Base-by-base conservation (phyloP, 1,284 basidiomycete species). In the Boletus semigastroideus region DNA sequence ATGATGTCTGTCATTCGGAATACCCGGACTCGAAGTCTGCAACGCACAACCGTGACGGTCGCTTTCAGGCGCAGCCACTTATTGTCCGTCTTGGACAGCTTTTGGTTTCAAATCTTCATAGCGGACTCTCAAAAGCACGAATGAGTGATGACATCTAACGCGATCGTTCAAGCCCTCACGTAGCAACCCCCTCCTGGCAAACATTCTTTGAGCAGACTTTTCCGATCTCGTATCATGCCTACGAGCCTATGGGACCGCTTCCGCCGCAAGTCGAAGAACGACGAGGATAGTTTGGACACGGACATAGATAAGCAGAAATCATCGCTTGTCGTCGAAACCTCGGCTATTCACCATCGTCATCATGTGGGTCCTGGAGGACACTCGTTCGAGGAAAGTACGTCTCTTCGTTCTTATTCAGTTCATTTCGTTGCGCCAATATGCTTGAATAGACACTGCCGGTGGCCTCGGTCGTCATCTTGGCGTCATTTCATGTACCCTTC, bases 381-480 rank as follows among this genome's bases (percentile, higher is more conserved):
- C 22, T 58, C 66, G 5, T 54, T 64, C 17, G 62, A 68, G 25
- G 69, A 70, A 60, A 61, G 70, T 65, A 22, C 14, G 55, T 49
- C 22, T 22, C 4, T n/a, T 45, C 9, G 8, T 19, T 19, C 33
- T 40, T 19, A 13, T 10, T 16, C 16, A 16, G 7, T 16, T 16
- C 12, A 33, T 33, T 33, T 33, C 31, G 5, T 33, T 14, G 31
- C 13, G 12, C 14, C 31, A 14, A 33, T 33, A 14, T 33, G 31
- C 17, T 19, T 39, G 3, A 3, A 5, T 38, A 78, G 78, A 72
- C 51, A 59, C 71, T 7, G 72, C 74, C 19, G 78, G 78, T 27
- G 78, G 78, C 13, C 76, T 80, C 64, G 78, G 78, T 1, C 72
- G 78, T 43, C 77, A 80, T 61, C 64, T 79, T 0, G 78, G 78